Conservation (phyloP, 139 green algal species). For the Micromonas commoda region DNA sequence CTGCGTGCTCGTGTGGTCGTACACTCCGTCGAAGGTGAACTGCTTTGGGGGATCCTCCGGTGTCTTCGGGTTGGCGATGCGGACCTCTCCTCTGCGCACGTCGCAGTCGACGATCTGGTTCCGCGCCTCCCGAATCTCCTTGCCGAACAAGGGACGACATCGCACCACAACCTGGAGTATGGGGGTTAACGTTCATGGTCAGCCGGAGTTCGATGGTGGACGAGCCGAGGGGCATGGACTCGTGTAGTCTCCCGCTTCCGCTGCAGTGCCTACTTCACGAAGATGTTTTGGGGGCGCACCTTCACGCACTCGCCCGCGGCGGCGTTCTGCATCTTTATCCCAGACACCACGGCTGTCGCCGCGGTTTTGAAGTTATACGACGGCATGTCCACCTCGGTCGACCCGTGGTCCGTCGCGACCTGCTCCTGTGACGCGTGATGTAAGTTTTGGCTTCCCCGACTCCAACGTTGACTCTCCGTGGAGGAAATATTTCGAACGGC, state of each 20-base stretch:
- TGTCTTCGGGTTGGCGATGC: conserved; percentile 55
- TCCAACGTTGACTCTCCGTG: too few species aligned
- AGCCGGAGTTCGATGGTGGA: too few species aligned
- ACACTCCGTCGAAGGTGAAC: conserved; percentile 80
- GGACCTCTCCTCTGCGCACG: conserved; percentile 42
- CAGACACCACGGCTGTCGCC: neutral
- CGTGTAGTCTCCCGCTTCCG: too few species aligned
- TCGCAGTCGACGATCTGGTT: conserved; percentile 65
- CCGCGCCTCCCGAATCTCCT: conserved; percentile 58
- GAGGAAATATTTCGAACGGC: too few species aligned
- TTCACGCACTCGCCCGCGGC: neutral
- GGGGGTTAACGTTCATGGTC: conserved; percentile 18
- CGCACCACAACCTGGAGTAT: conserved; percentile 33
- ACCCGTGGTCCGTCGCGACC: too few species aligned
- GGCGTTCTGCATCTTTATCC: neutral
- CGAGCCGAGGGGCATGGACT: too few species aligned
- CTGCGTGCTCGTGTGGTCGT: conserved; percentile 57
- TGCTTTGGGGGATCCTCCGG: conserved; percentile 27
- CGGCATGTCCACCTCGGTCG: neutral
- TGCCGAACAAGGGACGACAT: conserved; percentile 56
- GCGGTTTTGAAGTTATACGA: neutral
- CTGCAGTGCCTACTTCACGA: too few species aligned
- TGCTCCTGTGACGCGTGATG: too few species aligned
- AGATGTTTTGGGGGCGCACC: too few species aligned
- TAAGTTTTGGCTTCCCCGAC: too few species aligned